Evolutionary conservation across 2,329 filamentous ascomycete species (phyloP).

Genomic region (Venturia oleaginea): DNA sequence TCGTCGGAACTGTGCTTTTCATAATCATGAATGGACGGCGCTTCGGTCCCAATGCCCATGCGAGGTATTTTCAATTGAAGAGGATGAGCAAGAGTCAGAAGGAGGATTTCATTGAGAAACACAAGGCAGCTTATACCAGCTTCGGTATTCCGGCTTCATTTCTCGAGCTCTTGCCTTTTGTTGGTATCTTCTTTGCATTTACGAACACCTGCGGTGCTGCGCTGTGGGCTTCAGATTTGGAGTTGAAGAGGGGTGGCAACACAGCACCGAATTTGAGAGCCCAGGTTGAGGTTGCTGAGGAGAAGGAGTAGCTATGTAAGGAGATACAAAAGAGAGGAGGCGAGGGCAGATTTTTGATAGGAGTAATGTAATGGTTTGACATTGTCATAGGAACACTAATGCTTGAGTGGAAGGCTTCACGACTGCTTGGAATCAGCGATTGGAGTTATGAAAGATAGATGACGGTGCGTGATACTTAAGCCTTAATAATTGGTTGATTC

Average conservation of each 20-base stretch:
- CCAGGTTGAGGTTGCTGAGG: constrained; percentile 1
- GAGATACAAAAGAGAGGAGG: too few relatives aligned
- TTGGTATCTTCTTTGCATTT: constrained; percentile 70
- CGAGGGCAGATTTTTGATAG: background rate
- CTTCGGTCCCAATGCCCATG: constrained; percentile 45
- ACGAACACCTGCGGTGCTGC: constrained; percentile 85
- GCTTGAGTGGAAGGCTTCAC: background rate
- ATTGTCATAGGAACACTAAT: too few relatives aligned
- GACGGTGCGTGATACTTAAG: background rate
- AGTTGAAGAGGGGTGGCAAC: constrained; percentile 22
- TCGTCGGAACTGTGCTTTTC: constrained; percentile 77
- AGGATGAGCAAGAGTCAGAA: constrained; percentile 60
- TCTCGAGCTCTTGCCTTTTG: constrained; percentile 70
- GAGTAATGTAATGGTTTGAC: background rate
- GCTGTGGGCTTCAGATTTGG: constrained; percentile 64
- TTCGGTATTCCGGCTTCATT: constrained; percentile 66
- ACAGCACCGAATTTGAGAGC: constrained; percentile 9
- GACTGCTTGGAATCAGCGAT: background rate
- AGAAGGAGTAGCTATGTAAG: background rate
- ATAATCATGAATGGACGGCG: constrained; percentile 58
- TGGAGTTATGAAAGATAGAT: background rate
- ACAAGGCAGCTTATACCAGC: constrained; percentile 66
- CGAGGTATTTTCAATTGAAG: constrained; percentile 85
- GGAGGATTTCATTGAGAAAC: constrained; percentile 59
- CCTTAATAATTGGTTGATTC: too few relatives aligned